These are phyloP conservation scores for Cetraspora pellucida DNA, from an alignment of 192 early-diverging fungal genomes.

Conservation along the genomic window DNA sequence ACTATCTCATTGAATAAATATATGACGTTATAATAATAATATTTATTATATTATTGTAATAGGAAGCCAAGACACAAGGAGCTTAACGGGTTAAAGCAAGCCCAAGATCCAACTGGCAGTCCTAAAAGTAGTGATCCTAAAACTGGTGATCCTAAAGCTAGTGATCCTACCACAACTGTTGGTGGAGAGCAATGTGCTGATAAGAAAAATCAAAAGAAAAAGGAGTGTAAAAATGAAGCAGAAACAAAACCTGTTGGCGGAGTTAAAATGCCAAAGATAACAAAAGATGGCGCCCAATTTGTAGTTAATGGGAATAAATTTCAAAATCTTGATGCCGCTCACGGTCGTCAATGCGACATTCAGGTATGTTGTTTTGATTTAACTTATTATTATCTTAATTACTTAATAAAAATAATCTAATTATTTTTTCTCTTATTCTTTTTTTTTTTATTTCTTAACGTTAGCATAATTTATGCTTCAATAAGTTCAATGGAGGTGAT, in stretches of 20 bases:
- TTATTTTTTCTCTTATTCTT: neutral
- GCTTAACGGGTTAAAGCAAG: conserved; percentile 15
- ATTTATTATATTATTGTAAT: neutral
- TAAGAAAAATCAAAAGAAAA: no score
- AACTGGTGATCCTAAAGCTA: neutral
- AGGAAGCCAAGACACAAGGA: conserved; percentile 3
- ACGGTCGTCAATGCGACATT: conserved; percentile 19
- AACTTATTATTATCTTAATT: neutral
- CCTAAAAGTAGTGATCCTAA: neutral
- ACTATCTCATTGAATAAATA: no score
- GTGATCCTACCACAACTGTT: neutral
- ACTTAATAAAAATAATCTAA: neutral
- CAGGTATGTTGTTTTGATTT: neutral
- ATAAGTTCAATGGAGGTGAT: conserved; percentile 11
- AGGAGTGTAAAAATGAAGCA: no score
- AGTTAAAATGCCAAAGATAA: conserved; percentile 10
- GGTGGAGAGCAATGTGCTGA: neutral
- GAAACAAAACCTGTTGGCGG: neutral
- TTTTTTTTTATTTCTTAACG: neutral
- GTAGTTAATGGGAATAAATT: neutral
- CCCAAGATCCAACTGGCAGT: conserved; percentile 18
- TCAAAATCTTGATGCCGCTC: neutral
- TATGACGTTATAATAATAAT: no score
- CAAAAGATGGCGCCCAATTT: neutral
- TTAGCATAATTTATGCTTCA: conserved; percentile 7